Evolutionary conservation across 371 early-diverging fungal genomes (phyloP), one percentile per base, ranked within the genome.

Genomic region (Mucor piriformis): DNA sequence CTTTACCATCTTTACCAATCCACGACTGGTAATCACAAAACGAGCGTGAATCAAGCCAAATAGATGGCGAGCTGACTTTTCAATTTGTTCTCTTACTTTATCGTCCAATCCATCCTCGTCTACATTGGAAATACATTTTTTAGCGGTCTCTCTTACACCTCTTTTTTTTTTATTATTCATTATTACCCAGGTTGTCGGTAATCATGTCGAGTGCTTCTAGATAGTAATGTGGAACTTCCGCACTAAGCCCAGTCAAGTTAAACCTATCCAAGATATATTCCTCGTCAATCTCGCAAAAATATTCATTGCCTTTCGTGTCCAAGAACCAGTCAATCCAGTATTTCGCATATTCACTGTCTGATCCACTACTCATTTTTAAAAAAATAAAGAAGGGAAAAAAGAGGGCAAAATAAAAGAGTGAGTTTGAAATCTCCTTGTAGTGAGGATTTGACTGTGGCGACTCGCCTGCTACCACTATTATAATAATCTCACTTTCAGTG

Each of bases 241-340:
- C 68, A 63, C 81, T 84, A 33, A 98, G 82, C n/a, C 96, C 96
- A 15, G 95, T 95, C 67, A 98, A 81, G 67, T 98, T 98, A 84
- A 98, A 98, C 46, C 95, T 83, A 78, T 98, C 98, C 64, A 92
- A 75, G 51, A 97, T 92, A 67, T 92, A 98, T 13, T 96, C 97
- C 54, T 95, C 95, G 53, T 97, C 96, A 13, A 98, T 92, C 59
- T 95, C 95, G 72, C 95, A 88, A 72, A 94, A 96, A 64, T 90
- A 94, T 68, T 96, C 96, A 66, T 96, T 94, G 62, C 95, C 97
- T 61, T 88, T 88, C 18, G 79, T 79, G 29, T 79, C 79, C 62
- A 88, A 74, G 63, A 91, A 93, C 89, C 89, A 89, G 69, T 91
- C 91, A 55, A 90, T 86, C 93, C 93, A 93, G 78, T 90, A 91